These are phyloP conservation scores for Strombidium stylifer DNA, from an alignment of 73 alveolate genomes.

Conservation along the genomic window DNA sequence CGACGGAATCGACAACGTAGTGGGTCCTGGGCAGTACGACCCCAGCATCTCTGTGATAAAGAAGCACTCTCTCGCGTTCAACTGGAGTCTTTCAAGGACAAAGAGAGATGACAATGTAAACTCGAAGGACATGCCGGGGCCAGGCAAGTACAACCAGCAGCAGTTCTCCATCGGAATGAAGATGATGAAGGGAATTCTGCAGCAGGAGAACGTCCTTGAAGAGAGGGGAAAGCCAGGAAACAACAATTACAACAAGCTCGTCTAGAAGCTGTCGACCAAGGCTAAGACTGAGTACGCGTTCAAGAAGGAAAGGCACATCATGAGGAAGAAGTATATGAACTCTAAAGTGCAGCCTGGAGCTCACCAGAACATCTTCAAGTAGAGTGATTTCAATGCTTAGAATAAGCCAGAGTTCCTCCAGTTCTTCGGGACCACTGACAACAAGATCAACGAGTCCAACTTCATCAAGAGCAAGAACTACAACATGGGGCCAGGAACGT, in stretches of 20 bases:
- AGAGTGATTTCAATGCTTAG: conserved; percentile 7
- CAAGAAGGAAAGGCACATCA: background rate
- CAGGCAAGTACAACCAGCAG: too few species aligned
- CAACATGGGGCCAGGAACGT: background rate
- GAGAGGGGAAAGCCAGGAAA: background rate
- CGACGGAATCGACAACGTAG: too few species aligned
- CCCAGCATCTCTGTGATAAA: background rate
- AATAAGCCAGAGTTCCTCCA: conserved; percentile 30
- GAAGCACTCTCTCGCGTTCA: conserved; percentile 16
- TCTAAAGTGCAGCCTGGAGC: conserved; percentile 32
- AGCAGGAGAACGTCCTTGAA: background rate
- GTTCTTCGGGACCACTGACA: conserved; percentile 40
- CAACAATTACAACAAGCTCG: background rate
- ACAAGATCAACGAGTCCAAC: background rate
- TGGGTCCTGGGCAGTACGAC: conserved; percentile 32
- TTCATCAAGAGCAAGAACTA: background rate
- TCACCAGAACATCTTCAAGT: background rate
- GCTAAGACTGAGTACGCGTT: background rate
- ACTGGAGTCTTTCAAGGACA: conserved; percentile 25
- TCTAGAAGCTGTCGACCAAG: conserved; percentile 8
- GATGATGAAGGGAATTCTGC: conserved; percentile 3
- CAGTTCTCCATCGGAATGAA: conserved; percentile 15
- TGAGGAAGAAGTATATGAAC: conserved; percentile 2
- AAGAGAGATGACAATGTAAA: conserved; percentile 7
- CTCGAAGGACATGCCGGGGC: too few species aligned